Conservation (phyloP, 2,329 filamentous ascomycete species). For the Fusarium luffae region DNA sequence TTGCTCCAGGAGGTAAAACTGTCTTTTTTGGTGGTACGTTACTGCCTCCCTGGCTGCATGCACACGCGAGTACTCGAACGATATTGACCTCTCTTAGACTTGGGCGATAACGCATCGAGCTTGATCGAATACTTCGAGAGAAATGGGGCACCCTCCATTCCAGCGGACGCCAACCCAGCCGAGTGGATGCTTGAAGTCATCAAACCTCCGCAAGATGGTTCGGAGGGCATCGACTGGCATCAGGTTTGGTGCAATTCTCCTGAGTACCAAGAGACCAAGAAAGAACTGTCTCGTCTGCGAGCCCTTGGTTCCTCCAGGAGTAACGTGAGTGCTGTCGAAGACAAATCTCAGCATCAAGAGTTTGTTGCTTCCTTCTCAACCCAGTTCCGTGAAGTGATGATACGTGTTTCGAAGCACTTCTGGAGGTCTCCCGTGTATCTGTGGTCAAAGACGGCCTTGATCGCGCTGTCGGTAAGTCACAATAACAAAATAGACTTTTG, state of each 20-base stretch:
- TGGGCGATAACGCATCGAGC: conserved; percentile 56
- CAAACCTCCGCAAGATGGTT: conserved; percentile 27
- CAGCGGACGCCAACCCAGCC: conserved; percentile 69
- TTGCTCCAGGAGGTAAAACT: conserved; percentile 66
- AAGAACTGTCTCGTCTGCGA: conserved; percentile 29
- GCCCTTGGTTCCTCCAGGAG: background rate
- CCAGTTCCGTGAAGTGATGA: conserved; percentile 50
- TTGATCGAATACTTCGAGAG: conserved; percentile 69
- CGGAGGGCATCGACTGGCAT: conserved; percentile 62
- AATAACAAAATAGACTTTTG: fast-evolving
- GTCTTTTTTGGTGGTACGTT: conserved; percentile 68
- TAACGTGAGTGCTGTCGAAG: background rate
- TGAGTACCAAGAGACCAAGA: conserved; percentile 50
- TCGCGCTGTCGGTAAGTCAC: conserved; percentile 34
- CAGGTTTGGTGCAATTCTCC: conserved; percentile 51
- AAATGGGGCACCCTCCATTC: conserved; percentile 69
- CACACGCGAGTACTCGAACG: too few species aligned
- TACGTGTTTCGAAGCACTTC: conserved; percentile 52
- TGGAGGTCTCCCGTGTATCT: conserved; percentile 65
- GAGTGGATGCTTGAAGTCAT: conserved; percentile 71
- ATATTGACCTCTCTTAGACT: conserved; percentile 12
- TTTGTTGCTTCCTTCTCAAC: conserved; percentile 48
- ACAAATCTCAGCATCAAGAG: conserved; percentile 44
- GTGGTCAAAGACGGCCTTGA: conserved; percentile 62
- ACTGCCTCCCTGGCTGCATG: too few species aligned